Conservation (phyloP, 176 grass and related monocot genomes). For the Hsuehochloa calcarea region DNA sequence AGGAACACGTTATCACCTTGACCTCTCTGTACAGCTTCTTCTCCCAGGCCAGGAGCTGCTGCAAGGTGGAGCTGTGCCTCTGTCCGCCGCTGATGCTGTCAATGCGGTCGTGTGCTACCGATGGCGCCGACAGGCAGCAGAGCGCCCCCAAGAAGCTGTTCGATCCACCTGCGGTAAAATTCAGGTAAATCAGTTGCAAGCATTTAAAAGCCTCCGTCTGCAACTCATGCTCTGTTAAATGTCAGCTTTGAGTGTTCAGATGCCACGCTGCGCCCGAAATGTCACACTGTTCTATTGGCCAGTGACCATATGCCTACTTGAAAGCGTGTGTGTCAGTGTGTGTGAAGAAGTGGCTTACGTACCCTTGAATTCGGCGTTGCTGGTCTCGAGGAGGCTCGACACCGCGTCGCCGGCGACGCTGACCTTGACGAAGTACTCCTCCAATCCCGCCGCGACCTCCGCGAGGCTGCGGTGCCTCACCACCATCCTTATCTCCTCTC, state of each 20-base stretch:
- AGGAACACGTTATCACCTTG: conserved; percentile 47
- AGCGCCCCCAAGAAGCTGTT: conserved; percentile 52
- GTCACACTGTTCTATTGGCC: neutral
- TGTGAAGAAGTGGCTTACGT: neutral
- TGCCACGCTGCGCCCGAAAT: neutral
- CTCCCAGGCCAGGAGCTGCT: conserved; percentile 78
- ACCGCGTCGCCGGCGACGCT: conserved; percentile 52
- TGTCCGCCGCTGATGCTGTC: conserved; percentile 37
- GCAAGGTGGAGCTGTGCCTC: conserved; percentile 62
- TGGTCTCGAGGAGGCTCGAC: conserved; percentile 51
- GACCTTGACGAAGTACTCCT: conserved; percentile 66
- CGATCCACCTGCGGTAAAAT: conserved; percentile 40
- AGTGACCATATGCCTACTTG: neutral
- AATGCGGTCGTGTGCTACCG: conserved; percentile 44
- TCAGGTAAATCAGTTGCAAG: neutral
- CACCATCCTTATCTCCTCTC: conserved; percentile 45
- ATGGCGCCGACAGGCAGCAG: conserved; percentile 59
- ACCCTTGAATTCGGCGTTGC: conserved; percentile 37
- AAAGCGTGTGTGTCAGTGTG: neutral
- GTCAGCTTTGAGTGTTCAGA: neutral
- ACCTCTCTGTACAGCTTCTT: conserved; percentile 87
- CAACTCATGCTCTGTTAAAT: neutral
- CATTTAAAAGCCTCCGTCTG: neutral
- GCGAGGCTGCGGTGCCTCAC: conserved; percentile 70
- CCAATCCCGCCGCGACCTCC: conserved; percentile 68